Base-by-base conservation (phyloP, 2,329 filamentous ascomycete genomes). In the Coniochaeta prunicola region DNA sequence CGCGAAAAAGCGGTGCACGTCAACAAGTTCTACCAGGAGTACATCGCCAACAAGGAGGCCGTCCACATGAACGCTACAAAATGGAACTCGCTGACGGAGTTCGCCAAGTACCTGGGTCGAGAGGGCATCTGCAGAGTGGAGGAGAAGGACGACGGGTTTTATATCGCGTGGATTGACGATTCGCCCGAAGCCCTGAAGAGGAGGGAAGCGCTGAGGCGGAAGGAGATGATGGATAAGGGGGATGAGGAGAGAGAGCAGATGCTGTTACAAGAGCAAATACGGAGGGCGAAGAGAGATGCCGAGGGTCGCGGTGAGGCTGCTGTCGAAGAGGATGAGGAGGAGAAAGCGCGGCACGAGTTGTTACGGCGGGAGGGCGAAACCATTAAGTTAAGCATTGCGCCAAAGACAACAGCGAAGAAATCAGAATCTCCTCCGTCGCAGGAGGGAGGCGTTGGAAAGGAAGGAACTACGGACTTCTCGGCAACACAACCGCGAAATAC, bases 1-100 rank as follows among this genome's bases (percentile, higher is more conserved):
- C 91, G 92, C 62, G 92, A 96, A 74, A 99, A 99, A 73, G 83
- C 86, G 66, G 86, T 97, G 1, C 83, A 92, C 34, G 84, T 92
- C 57, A 99, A 99, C 69, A 87, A 90, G 62, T 97, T 97, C 72
- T 99, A 99, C 74, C 91, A 97, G 71, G 88, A 92, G 69, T 94
- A 96, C 67, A 97, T 97, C 65, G 81, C 85, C 17, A 88, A 93
- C 65, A 92, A 92, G 72, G 82, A 91, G 67, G 93, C 97, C 70
- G 78, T 94, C 9, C 94, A 97, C 70, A 92, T 97, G 89, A 97
- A 97, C 73, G 81, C 91, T 8, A 97, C 94, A 0, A 88, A 88
- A 67, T 97, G 92, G 92, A 84, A 87, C 4, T 90, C 85, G 58
- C 75, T 99, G 65, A 93, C 92, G 2, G 92, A 97, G 66, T 96